phyloP scores from a whole-genome alignment of 768 basidiomycete species.

The Termitomyces sp. region DNA sequence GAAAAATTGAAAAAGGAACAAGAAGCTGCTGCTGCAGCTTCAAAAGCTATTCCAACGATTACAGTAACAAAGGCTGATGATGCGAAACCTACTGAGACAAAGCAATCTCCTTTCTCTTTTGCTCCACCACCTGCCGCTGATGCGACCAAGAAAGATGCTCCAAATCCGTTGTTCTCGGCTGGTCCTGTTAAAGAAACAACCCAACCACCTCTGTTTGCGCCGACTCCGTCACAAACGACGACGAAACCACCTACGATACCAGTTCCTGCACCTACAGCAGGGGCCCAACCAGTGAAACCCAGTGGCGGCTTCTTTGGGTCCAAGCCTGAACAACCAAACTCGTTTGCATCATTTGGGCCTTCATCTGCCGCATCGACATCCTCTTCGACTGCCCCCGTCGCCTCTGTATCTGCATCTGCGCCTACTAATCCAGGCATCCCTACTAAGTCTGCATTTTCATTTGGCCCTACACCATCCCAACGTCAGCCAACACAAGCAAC shows the following conservation, averaged over 20 bases:
- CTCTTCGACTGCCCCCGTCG: background rate
- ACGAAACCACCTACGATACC: conserved; percentile 12
- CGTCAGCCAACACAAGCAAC: conserved; percentile 8
- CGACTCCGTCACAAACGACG: conserved; percentile 14
- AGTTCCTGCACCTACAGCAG: conserved; percentile 6
- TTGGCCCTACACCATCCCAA: conserved; percentile 17
- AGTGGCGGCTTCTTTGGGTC: conserved; percentile 9
- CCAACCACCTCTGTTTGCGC: conserved; percentile 11
- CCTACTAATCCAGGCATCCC: conserved; percentile 7
- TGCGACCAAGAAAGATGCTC: conserved; percentile 12
- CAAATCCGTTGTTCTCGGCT: conserved; percentile 6
- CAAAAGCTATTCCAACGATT: conserved; percentile 26
- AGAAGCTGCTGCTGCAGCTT: conserved; percentile 22
- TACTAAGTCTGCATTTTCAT: conserved; percentile 10
- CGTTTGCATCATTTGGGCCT: conserved; percentile 14
- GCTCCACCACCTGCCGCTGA: conserved; percentile 16
- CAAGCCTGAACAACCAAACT: conserved; percentile 5
- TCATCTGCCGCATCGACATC: background rate
- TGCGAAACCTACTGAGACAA: conserved; percentile 21
- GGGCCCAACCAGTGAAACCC: conserved; percentile 14
- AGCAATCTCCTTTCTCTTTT: conserved; percentile 22
- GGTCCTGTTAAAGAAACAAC: conserved; percentile 6
- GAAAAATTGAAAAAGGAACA: conserved; percentile 27
- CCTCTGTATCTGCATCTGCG: background rate
- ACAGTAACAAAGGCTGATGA: conserved; percentile 30